Evolutionary conservation across 345 rosid genomes (phyloP), one percentile per base, ranked within the genome.

Genomic region (Salix brachista): DNA sequence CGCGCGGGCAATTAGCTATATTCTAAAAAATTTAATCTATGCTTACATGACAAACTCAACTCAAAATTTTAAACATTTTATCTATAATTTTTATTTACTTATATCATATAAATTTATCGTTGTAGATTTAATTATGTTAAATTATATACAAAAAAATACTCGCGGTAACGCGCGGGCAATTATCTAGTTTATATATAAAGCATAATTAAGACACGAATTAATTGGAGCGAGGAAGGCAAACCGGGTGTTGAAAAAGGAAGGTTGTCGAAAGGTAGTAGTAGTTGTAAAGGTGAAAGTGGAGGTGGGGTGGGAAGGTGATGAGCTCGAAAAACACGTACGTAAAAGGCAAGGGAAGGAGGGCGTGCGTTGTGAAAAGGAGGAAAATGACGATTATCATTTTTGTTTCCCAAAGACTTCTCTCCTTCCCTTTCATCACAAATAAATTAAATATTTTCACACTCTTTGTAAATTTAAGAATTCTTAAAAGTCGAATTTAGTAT

Each of bases 271-370:
- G 44, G 8, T 13, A n/a, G 62, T 9, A 18, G 80, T 48, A 19
- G 54, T 42, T 10, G 46, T 42, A 11, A 2, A n/a, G 36, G 16
- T 18, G 13, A 32, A 34, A 13, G 11, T 21, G 81, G 68, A 7
- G 46, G 10, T n/a, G 13, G 62, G 62, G 4, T 9, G 62, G 11
- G 62, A 2, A 0, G 58, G 58, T 10, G 28, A 23, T 58, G 62
- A 87, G 50, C 83, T 88, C 85, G 85, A 85, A 65, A 86, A 84
- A 90, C 91, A 92, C 91, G 97, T 92, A 92, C 91, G 97, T 92
- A 86, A 84, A 89, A 77, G 89, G 77, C 77, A 81, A 87, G 91
- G 78, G 83, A 84, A 46, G 52, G 19, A 58, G 90, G 80, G 97
- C 93, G 97, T 92, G 92, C 90, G 90, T 82, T 86, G 75, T 84